Percentiles rank a stretch among this genome's conserved stretches.
These are phyloP conservation scores for Candida andamanensis DNA, from an alignment of 805 yeast species.

Conservation along the genomic window DNA sequence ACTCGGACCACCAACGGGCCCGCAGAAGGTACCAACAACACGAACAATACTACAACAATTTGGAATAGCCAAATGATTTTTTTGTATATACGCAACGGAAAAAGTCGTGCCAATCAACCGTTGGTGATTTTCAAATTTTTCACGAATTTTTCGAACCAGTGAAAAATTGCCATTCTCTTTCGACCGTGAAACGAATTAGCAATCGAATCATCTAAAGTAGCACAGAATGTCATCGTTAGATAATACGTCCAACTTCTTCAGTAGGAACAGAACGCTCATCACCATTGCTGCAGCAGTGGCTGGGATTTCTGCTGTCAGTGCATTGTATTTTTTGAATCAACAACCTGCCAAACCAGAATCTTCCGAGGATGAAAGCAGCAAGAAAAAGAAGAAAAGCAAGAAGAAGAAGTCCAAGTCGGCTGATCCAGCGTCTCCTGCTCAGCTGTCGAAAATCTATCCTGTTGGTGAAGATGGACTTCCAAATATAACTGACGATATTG, in stretches of 20 bases:
- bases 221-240: conserved; percentile 15
- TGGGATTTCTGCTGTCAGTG: conserved; percentile 59
- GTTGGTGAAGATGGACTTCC: conserved; percentile 55
- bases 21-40: conserved; percentile 30
- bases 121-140: too few species aligned
- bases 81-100: too few species aligned
- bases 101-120: too few species aligned
- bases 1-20: conserved; percentile 28
- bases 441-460: conserved; percentile 40
- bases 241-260: conserved; percentile 29
- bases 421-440: conserved; percentile 20
- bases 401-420: conserved; percentile 34
- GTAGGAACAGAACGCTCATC: conserved; percentile 58
- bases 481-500: conserved; percentile 41
- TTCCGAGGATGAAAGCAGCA: conserved; percentile 14
- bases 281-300: conserved; percentile 55
- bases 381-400: conserved; percentile 42
- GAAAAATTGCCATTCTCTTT: conserved; percentile 10
- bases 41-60: conserved; percentile 20
- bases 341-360: conserved; percentile 4
- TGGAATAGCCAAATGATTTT: too few species aligned
- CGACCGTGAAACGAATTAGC: too few species aligned
- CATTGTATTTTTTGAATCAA: conserved; percentile 40
- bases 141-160: conserved; percentile 4
- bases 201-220: too few species aligned